These are phyloP conservation scores for Tetraselmis chui DNA, from an alignment of 139 green algal species.

Conservation along the genomic window DNA sequence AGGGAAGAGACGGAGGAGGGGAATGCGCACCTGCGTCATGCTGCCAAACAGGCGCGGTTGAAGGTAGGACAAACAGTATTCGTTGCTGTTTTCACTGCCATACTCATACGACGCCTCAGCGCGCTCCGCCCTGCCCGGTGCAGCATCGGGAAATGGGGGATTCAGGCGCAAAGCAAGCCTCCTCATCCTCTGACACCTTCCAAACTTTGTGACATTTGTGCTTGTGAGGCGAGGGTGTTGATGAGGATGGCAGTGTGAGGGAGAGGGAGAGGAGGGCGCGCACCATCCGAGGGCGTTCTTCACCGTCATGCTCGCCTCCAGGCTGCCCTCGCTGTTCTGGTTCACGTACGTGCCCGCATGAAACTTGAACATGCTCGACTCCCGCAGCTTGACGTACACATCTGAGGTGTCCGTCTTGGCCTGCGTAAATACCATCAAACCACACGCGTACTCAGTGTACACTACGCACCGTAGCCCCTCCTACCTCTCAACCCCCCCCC, in stretches of 20 bases:
- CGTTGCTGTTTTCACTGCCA: conserved; percentile 42
- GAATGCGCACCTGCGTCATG: neutral
- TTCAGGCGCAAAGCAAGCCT: conserved; percentile 28
- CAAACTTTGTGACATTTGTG: no score
- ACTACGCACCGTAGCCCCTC: no score
- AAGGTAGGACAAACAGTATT: conserved; percentile 26
- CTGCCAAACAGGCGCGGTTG: conserved; percentile 24
- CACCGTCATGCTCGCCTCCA: neutral
- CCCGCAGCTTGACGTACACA: neutral
- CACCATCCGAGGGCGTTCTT: neutral
- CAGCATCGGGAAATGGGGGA: conserved; percentile 44
- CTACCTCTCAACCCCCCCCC: no score
- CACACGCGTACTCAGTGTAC: no score
- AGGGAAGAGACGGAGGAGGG: no score
- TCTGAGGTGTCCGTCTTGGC: neutral
- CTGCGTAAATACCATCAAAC: no score
- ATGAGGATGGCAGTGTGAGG: conserved; percentile 37
- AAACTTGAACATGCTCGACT: neutral
- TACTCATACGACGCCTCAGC: conserved; percentile 28
- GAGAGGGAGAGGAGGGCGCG: neutral
- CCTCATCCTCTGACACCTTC: no score
- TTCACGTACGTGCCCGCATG: neutral
- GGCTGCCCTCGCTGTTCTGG: neutral
- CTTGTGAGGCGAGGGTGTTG: no score
- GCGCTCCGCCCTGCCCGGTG: conserved; percentile 31